Evolutionary conservation across 352 stramenopile species (phyloP).

Genomic region (Discostella stelligera): DNA sequence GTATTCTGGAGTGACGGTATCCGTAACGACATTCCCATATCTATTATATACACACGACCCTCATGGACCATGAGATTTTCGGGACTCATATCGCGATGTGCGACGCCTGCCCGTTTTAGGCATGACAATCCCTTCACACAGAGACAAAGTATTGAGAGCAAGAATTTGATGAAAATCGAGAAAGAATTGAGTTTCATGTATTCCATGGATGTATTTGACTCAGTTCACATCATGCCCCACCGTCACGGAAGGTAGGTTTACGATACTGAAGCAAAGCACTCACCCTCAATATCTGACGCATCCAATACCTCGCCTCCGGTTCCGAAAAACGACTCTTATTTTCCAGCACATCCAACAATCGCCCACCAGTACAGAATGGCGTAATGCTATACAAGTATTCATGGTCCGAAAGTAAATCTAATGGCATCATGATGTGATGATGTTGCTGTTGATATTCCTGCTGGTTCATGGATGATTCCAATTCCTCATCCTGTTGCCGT

Average conservation of each 20-base stretch:
- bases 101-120: slow-evolving; percentile 73
- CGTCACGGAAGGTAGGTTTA: too few relatives aligned
- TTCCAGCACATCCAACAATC: slow-evolving; percentile 46
- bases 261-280: neutral
- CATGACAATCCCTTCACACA: slow-evolving; percentile 53
- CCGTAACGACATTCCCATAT: slow-evolving; percentile 78
- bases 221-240: too few relatives aligned
- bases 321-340: slow-evolving; percentile 45
- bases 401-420: slow-evolving; percentile 45
- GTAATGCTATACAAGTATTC: slow-evolving; percentile 45
- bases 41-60: slow-evolving; percentile 67
- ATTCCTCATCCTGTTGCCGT: neutral
- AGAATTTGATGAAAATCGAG: neutral
- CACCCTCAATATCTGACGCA: slow-evolving; percentile 50
- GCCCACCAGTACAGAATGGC: slow-evolving; percentile 48
- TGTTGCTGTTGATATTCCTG: slow-evolving; percentile 7
- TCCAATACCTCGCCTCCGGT: slow-evolving; percentile 46
- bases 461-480: slow-evolving; percentile 2
- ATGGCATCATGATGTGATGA: slow-evolving; percentile 41
- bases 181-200: neutral
- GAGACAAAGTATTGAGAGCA: neutral
- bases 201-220: too few relatives aligned
- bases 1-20: slow-evolving; percentile 48
- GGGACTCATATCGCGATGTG: slow-evolving; percentile 92
- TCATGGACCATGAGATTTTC: slow-evolving; percentile 77